Evolutionary conservation across 306 rosid species (phyloP).

Genomic region (Castanea sativa): DNA sequence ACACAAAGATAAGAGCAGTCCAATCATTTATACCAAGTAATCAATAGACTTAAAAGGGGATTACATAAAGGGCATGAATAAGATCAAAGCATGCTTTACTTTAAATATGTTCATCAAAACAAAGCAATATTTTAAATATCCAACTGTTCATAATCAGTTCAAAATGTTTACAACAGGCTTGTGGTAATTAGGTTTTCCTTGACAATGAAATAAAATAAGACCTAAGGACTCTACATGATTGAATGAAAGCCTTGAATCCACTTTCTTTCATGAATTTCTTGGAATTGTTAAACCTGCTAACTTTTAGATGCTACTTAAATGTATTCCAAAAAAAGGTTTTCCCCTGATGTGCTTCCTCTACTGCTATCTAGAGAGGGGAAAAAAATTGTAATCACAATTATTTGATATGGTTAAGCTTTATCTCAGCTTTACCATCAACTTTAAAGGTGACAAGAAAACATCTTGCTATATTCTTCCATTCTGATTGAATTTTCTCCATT

Average conservation of each 20-base stretch:
- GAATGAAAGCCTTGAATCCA: too few relatives aligned
- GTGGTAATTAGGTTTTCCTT: background rate
- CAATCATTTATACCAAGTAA: background rate
- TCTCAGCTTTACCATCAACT: too few relatives aligned
- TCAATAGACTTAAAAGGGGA: slow-evolving; percentile 12
- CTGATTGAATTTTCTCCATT: too few relatives aligned
- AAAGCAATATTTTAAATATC: background rate
- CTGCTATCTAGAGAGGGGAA: background rate
- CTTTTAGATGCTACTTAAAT: background rate
- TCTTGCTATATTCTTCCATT: too few relatives aligned
- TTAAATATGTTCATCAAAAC: background rate
- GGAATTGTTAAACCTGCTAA: too few relatives aligned
- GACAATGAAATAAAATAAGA: background rate
- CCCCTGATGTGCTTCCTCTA: background rate
- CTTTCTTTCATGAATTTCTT: too few relatives aligned
- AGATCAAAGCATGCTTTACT: slow-evolving; percentile 21
- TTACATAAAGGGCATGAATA: slow-evolving; percentile 10
- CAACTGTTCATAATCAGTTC: background rate
- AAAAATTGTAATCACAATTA: too few relatives aligned
- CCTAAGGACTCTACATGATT: too few relatives aligned
- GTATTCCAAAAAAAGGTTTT: background rate
- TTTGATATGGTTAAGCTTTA: too few relatives aligned
- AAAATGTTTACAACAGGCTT: background rate
- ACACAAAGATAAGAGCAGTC: background rate
- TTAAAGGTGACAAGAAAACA: too few relatives aligned